Percentiles rank a stretch among this genome's conserved stretches.
Evolutionary conservation across 2,329 filamentous ascomycete species (phyloP).

Genomic region (Penicillium sp.): DNA sequence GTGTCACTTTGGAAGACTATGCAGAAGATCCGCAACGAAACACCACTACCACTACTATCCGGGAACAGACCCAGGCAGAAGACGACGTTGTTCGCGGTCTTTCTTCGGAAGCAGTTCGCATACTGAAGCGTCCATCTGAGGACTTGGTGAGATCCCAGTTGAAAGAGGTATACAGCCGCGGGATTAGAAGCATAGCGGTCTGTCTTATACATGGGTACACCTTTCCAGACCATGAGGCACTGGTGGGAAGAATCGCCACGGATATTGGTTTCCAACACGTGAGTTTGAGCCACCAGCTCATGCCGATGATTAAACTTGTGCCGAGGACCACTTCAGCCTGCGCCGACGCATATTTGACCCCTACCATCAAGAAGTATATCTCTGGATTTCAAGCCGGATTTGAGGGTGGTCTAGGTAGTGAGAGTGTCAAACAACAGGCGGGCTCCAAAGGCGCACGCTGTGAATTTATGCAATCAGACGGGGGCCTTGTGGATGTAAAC

Average conservation of each 20-base stretch:
- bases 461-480: slow-evolving; percentile 93
- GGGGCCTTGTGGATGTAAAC: slow-evolving; percentile 54
- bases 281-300: slow-evolving; percentile 73
- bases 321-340: slow-evolving; percentile 73
- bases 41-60: slow-evolving; percentile 47
- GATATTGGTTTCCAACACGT: slow-evolving; percentile 83
- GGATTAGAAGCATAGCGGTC: slow-evolving; percentile 79
- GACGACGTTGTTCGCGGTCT: slow-evolving; percentile 66
- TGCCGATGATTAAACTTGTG: slow-evolving; percentile 86
- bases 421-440: slow-evolving; percentile 66
- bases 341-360: slow-evolving; percentile 76
- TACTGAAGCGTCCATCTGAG: slow-evolving; percentile 60
- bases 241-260: slow-evolving; percentile 71
- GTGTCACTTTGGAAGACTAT: slow-evolving; percentile 88
- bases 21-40: slow-evolving; percentile 75
- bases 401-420: slow-evolving; percentile 71
- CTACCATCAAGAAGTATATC: slow-evolving; percentile 74
- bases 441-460: slow-evolving; percentile 71
- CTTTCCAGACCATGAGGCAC: slow-evolving; percentile 78
- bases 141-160: slow-evolving; percentile 58
- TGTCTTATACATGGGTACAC: slow-evolving; percentile 92
- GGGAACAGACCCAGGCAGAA: slow-evolving; percentile 42
- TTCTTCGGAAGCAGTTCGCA: slow-evolving; percentile 71
- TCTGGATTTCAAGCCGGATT: slow-evolving; percentile 77
- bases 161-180: slow-evolving; percentile 64